phyloP scores from a whole-genome alignment of 1,284 basidiomycete genomes.

The Phlebopus sp. region DNA sequence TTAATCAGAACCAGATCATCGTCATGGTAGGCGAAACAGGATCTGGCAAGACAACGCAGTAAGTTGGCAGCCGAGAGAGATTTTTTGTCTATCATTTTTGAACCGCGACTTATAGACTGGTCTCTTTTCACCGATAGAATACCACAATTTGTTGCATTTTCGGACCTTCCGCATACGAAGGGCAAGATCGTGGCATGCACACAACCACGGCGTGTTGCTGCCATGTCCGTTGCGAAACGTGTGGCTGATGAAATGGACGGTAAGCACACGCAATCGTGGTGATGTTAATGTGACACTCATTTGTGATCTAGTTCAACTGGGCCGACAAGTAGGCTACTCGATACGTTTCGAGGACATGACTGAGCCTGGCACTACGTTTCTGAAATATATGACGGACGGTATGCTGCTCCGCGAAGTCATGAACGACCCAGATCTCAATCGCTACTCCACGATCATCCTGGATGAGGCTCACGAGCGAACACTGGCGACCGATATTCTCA shows the following conservation, averaged over 20 bases:
- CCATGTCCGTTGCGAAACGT: slow-evolving; percentile 98
- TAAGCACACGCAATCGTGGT: slow-evolving; percentile 33
- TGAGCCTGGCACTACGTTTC: slow-evolving; percentile 84
- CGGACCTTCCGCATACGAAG: slow-evolving; percentile 86
- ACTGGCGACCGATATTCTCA: slow-evolving; percentile 96
- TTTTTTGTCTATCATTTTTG: slow-evolving; percentile 18
- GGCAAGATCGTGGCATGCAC: slow-evolving; percentile 96
- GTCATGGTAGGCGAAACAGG: slow-evolving; percentile 99
- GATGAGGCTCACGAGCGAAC: slow-evolving; percentile 99
- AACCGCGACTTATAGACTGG: slow-evolving; percentile 21
- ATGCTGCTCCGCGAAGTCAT: slow-evolving; percentile 97
- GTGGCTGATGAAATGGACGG: slow-evolving; percentile 99
- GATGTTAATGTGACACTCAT: slow-evolving; percentile 8
- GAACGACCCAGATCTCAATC: slow-evolving; percentile 87
- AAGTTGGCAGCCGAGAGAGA: slow-evolving; percentile 32
- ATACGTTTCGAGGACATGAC: slow-evolving; percentile 99
- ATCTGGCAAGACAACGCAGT: slow-evolving; percentile 98
- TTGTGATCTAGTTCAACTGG: slow-evolving; percentile 70
- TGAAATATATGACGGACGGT: slow-evolving; percentile 99
- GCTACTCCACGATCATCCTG: slow-evolving; percentile 96
- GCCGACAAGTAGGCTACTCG: slow-evolving; percentile 95
- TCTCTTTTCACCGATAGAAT: slow-evolving; percentile 51
- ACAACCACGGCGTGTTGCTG: slow-evolving; percentile 94
- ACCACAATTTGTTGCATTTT: slow-evolving; percentile 94
- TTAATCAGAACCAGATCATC: slow-evolving; percentile 84